phyloP scores from a whole-genome alignment of 1,284 basidiomycete species.

The Cutaneotrichosporon cavernicola region DNA sequence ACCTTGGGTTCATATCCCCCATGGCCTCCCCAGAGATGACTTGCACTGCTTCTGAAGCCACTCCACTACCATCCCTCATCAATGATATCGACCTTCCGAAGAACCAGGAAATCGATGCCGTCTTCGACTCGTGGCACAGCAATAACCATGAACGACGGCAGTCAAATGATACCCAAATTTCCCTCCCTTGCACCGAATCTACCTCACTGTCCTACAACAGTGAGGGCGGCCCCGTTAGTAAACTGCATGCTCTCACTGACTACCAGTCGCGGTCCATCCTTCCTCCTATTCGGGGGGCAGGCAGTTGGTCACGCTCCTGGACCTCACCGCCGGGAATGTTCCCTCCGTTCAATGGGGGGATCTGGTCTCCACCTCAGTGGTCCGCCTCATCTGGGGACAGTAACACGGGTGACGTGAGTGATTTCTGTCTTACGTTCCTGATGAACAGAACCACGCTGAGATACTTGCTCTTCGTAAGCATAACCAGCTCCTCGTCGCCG shows the following conservation, averaged over 20 bases:
- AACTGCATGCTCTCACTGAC: neutral
- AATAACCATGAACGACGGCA: neutral
- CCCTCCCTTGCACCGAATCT: neutral
- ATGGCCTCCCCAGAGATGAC: neutral
- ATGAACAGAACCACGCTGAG: neutral
- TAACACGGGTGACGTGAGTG: neutral
- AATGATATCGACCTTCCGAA: neutral
- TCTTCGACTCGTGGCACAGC: neutral
- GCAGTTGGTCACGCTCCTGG: neutral
- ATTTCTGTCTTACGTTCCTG: neutral
- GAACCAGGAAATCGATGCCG: neutral
- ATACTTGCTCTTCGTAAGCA: neutral
- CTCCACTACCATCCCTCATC: neutral
- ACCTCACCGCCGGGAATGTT: neutral
- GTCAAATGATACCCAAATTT: neutral
- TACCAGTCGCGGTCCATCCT: neutral
- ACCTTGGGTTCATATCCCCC: neutral
- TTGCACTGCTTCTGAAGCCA: neutral
- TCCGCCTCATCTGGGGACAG: neutral
- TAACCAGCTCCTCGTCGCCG: neutral
- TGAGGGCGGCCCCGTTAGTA: neutral
- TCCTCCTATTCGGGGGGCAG: neutral
- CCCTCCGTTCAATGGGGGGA: neutral
- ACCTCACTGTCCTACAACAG: neutral
- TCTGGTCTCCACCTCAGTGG: neutral